Base-by-base conservation (phyloP, 2,329 filamentous ascomycete genomes). In the Penicillium sp. region DNA sequence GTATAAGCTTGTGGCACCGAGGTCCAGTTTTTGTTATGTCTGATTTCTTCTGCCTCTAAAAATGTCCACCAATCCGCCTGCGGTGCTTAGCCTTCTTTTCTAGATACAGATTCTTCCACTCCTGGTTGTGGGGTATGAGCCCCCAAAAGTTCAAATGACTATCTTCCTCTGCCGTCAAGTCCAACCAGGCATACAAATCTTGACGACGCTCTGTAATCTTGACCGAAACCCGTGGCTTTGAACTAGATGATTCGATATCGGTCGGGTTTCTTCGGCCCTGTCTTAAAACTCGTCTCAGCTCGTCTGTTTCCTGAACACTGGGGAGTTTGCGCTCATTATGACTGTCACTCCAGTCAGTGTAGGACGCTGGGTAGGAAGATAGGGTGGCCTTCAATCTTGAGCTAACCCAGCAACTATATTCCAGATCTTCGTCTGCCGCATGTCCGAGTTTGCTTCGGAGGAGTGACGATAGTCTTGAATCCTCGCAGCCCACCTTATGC, bases 161-260 rank as follows among this genome's bases (percentile, higher is more conserved):
- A 22, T 65, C 63, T 54, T 65, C 58, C n/a, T 65, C 56, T n/a
- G 42, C 28, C 6, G 61, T 64, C 19, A 64, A 37, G 15, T 58
- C 49, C 37, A 65, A 30, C 63, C 63, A 65, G 40, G 56, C 63
- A 26, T 56, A 56, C 3, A 65, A 53, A 24, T 65, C 63, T 45
- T 65, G 47, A 7, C 47, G 47, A 9, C 47, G 28, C n/a, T 33
- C 47, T 12, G 28, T 17, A 22, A 35, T 12, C 10, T 35, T 35
- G 28, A 13, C 6, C 6, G 12, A 19, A 15, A 33, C 10, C 3
- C 19, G 10, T 35, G 28, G 28, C 28, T 51, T 51, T 5, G 28
- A 19, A 4, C 6, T 6, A 33, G 28, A 35, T 7, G 47, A 33
- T 51, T 51, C 47, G 22, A 51, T 33, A n/a, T 51, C 47, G 28